Conservation (phyloP, 2,329 filamentous ascomycete species). For the Elsinoe batatas region DNA sequence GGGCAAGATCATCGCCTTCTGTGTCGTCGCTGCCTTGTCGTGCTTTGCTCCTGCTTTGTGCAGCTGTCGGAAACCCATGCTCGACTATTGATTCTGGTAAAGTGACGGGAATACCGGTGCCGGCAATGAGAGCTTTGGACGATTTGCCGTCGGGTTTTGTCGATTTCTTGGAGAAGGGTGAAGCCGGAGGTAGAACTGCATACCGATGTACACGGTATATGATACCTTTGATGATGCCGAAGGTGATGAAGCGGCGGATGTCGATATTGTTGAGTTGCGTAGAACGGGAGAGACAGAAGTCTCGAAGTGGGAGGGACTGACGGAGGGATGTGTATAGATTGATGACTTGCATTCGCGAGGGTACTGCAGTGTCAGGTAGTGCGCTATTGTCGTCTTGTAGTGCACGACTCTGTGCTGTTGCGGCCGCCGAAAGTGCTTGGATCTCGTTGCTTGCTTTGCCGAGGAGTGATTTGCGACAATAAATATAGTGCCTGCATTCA, state of each 20-base stretch:
- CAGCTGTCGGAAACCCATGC: slow-evolving; percentile 18
- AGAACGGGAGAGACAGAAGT: slow-evolving; percentile 72
- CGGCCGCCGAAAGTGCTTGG: not conserved
- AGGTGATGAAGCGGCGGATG: slow-evolving; percentile 83
- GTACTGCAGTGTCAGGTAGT: slow-evolving; percentile 8
- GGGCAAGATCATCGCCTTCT: slow-evolving; percentile 1
- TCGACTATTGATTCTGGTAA: slow-evolving; percentile 16
- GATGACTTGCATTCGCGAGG: slow-evolving; percentile 44
- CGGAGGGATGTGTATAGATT: slow-evolving; percentile 78
- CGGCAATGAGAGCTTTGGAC: slow-evolving; percentile 15
- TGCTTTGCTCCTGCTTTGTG: slow-evolving; percentile 24
- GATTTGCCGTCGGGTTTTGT: not conserved
- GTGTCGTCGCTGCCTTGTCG: not conserved
- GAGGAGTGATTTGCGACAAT: slow-evolving; percentile 27
- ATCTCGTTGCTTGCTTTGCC: slow-evolving; percentile 12
- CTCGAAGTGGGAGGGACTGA: slow-evolving; percentile 72
- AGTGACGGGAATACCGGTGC: slow-evolving; percentile 14
- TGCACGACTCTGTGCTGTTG: not conserved
- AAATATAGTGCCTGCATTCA: slow-evolving; percentile 81
- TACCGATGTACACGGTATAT: slow-evolving; percentile 91
- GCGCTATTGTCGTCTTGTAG: not conserved
- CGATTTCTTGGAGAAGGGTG: slow-evolving; percentile 13
- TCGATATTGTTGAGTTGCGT: slow-evolving; percentile 68
- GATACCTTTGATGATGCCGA: slow-evolving; percentile 90
- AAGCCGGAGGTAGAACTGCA: slow-evolving; percentile 46